Percentiles rank a stretch among this genome's conserved stretches.
Evolutionary conservation across 805 yeast genomes (phyloP).

Genomic region (Nakazawaea molendinolei): DNA sequence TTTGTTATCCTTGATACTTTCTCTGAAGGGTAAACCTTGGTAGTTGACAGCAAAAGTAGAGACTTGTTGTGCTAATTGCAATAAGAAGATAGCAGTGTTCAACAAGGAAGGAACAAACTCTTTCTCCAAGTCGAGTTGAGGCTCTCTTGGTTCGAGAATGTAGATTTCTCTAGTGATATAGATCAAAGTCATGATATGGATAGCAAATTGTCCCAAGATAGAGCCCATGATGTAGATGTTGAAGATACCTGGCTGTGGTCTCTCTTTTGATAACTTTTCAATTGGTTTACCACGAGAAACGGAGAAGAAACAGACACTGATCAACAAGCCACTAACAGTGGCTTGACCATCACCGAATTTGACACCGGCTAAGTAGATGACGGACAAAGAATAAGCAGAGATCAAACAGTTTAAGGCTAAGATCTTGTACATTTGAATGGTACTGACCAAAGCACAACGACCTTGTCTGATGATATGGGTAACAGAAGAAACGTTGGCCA

Average conservation of each 20-base stretch:
- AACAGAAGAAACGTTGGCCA: constrained; percentile 87
- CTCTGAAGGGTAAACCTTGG: constrained; percentile 95
- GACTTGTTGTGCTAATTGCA: constrained; percentile 93
- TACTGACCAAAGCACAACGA: constrained; percentile 93
- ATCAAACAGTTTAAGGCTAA: constrained; percentile 94
- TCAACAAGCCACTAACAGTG: constrained; percentile 88
- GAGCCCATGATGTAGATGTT: constrained; percentile 97
- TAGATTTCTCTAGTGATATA: constrained; percentile 82
- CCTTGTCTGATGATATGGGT: constrained; percentile 95
- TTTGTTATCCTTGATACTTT: constrained; percentile 79
- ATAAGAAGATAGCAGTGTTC: constrained; percentile 92
- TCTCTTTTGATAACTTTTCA: constrained; percentile 80
- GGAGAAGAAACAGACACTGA: constrained; percentile 91
- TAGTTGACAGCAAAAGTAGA: constrained; percentile 97
- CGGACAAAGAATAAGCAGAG: constrained; percentile 92
- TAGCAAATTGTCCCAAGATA: constrained; percentile 90
- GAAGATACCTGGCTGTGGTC: constrained; percentile 98
- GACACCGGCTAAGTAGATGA: constrained; percentile 92
- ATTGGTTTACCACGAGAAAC: constrained; percentile 91
- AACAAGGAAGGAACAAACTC: constrained; percentile 82
- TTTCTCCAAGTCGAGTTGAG: constrained; percentile 83
- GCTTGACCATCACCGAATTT: constrained; percentile 98
- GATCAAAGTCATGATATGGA: constrained; percentile 77
- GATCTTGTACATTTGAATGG: constrained; percentile 98
- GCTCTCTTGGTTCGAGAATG: constrained; percentile 86